Percentiles rank a stretch among this genome's conserved stretches.
These are phyloP conservation scores for Schizosaccharomyces versatilis DNA, from an alignment of 1,139 yeast species.

Conservation along the genomic window DNA sequence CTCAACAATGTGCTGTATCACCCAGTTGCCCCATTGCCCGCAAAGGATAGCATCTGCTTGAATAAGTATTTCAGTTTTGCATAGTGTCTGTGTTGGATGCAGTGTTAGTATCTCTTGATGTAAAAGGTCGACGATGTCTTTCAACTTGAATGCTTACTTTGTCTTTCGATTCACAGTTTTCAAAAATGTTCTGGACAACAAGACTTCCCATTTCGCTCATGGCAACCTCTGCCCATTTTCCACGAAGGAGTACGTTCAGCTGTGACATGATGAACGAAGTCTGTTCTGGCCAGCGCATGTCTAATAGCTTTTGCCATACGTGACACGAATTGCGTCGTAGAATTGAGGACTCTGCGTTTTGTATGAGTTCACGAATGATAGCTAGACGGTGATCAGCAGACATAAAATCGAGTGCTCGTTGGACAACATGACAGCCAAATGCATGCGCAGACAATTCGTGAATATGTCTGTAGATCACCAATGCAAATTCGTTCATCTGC, in stretches of 20 bases:
- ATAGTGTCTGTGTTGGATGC: constrained; percentile 13
- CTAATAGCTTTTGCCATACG: constrained; percentile 27
- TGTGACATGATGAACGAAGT: constrained; percentile 19
- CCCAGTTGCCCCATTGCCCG: constrained; percentile 26
- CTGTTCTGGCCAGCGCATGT: constrained; percentile 19
- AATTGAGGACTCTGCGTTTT: constrained; percentile 19
- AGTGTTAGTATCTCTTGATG: not conserved
- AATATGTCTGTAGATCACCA: constrained; percentile 20
- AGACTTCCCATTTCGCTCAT: constrained; percentile 23
- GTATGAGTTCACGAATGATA: constrained; percentile 21
- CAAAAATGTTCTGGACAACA: constrained; percentile 24
- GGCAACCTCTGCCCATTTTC: constrained; percentile 23
- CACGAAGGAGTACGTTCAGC: constrained; percentile 20
- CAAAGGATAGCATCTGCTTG: constrained; percentile 19
- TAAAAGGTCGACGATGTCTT: no score
- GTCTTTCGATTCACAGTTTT: constrained; percentile 20
- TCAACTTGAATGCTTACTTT: constrained; percentile 12
- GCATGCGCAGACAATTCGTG: constrained; percentile 20
- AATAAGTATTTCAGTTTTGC: constrained; percentile 20
- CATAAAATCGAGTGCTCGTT: constrained; percentile 23
- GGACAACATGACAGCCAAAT: constrained; percentile 26
- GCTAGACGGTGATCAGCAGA: constrained; percentile 16
- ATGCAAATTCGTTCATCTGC: constrained; percentile 19
- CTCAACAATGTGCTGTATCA: constrained; percentile 21
- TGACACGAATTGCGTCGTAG: constrained; percentile 24